These are phyloP conservation scores for Parathielavia hyrcaniae DNA, from an alignment of 495 filamentous ascomycete genomes.

Conservation along the genomic window DNA sequence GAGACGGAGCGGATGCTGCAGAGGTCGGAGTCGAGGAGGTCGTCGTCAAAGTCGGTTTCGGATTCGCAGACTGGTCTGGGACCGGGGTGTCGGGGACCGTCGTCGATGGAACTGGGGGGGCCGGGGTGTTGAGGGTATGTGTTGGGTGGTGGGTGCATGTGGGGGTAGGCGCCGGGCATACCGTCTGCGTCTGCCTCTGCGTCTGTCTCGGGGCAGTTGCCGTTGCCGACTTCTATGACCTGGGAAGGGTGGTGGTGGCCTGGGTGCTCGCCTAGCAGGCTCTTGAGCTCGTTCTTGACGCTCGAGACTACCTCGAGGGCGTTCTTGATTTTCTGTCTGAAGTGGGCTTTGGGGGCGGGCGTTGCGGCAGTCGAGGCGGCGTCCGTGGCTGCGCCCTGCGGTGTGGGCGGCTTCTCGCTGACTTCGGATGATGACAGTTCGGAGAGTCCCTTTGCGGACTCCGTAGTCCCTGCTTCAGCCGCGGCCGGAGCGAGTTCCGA, in stretches of 20 bases:
- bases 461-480: neutral
- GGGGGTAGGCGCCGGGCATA: neutral
- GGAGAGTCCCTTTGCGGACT: neutral
- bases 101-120: neutral
- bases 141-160: too few species aligned
- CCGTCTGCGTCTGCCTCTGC: neutral
- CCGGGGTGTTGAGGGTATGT: neutral
- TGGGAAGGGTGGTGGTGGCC: neutral
- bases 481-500: neutral
- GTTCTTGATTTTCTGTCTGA: constrained; percentile 17
- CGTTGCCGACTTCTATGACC: neutral
- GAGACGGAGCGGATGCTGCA: constrained; percentile 34
- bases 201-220: neutral
- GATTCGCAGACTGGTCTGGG: neutral
- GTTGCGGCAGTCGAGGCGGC: neutral
- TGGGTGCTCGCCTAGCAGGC: constrained; percentile 10
- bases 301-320: constrained; percentile 17
- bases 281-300: constrained; percentile 24
- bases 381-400: neutral
- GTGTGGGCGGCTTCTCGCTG: neutral
- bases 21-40: constrained; percentile 22
- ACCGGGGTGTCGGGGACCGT: neutral
- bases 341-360: neutral
- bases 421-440: neutral
- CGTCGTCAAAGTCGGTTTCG: constrained; percentile 1